phyloP scores from a whole-genome alignment of 768 basidiomycete genomes.

The Suillus discolor region DNA sequence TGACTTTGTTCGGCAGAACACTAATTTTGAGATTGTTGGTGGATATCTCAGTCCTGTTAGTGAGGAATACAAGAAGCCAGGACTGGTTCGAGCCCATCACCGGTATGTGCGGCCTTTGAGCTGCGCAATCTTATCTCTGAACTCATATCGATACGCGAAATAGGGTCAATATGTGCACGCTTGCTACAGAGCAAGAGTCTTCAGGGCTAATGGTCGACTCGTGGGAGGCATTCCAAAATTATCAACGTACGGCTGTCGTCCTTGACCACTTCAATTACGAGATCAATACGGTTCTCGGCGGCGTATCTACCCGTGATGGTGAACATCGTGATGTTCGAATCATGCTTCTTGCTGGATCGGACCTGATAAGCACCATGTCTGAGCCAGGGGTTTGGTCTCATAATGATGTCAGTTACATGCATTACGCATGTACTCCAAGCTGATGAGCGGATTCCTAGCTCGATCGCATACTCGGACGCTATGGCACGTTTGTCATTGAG shows the following conservation, averaged over 20 bases:
- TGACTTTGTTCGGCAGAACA: conserved; percentile 92
- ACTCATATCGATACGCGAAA: conserved; percentile 12
- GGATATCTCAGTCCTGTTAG: conserved; percentile 97
- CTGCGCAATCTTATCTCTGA: neutral
- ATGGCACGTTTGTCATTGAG: conserved; percentile 94
- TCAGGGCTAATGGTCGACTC: conserved; percentile 97
- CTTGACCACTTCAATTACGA: conserved; percentile 97
- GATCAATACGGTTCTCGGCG: conserved; percentile 85
- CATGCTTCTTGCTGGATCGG: conserved; percentile 97
- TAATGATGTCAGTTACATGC: conserved; percentile 70
- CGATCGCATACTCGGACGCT: conserved; percentile 93
- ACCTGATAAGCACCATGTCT: conserved; percentile 96
- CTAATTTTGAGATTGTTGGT: conserved; percentile 90
- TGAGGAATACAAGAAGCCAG: conserved; percentile 96
- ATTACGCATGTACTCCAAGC: neutral
- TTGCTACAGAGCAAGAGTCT: conserved; percentile 88
- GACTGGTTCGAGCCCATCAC: conserved; percentile 83
- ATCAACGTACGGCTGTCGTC: conserved; percentile 95
- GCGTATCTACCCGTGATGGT: conserved; percentile 72
- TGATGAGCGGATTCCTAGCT: conserved; percentile 52
- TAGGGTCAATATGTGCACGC: conserved; percentile 85
- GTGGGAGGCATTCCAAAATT: conserved; percentile 95
- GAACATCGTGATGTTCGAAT: conserved; percentile 77
- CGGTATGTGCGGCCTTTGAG: conserved; percentile 58
- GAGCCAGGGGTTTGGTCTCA: conserved; percentile 98